Evolutionary conservation across 345 rosid genomes (phyloP), one percentile per base, ranked within the genome.

Genomic region (Lumnitzera littorea): DNA sequence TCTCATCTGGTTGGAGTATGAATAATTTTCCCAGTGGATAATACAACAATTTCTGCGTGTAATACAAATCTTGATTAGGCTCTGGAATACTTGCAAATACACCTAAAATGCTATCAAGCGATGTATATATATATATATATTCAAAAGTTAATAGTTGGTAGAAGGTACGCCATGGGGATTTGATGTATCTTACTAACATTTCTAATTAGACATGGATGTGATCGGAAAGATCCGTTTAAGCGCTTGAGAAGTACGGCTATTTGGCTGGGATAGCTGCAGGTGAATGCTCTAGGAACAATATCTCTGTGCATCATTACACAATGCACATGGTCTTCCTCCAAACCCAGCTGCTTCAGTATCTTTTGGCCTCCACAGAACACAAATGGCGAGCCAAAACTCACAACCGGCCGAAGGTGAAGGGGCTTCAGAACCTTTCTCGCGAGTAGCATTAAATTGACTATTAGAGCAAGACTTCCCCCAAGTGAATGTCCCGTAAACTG

Each of bases 251-350:
- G 57, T 9, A 71, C 56, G 15, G 96, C 85, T 13, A 92, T 83
- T 65, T 92, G 98, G 82, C 74, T 80, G 15, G 91, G 96, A 25
- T 87, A 92, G 58, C 79, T 87, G 82, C 98, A 92, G 53, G 98
- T 84, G 82, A 89, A 92, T 50, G 98, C 96, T 82, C 96, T 76
- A 17, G 98, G 98, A 46, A 92, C 94, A 3, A 89, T 92, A 69
- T 92, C 98, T 67, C 96, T 76, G 51, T 92, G 98, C 98, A 89
- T 87, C 74, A 87, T 77, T 61, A 89, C 91, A 55, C 77, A 76
- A 9, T 79, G 87, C 48, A 85, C 69, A 63, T 85, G 86, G 72
- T 70, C 70, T 41, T 92, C 96, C 50, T 87, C 96, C 75, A 92
- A 63, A 24, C 94, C 96, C 62, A 92, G 66, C 64, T 78, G 69